Evolutionary conservation across 306 rosid genomes (phyloP), one percentile per base, ranked within the genome.

Genomic region (Trifolium subterraneum): DNA sequence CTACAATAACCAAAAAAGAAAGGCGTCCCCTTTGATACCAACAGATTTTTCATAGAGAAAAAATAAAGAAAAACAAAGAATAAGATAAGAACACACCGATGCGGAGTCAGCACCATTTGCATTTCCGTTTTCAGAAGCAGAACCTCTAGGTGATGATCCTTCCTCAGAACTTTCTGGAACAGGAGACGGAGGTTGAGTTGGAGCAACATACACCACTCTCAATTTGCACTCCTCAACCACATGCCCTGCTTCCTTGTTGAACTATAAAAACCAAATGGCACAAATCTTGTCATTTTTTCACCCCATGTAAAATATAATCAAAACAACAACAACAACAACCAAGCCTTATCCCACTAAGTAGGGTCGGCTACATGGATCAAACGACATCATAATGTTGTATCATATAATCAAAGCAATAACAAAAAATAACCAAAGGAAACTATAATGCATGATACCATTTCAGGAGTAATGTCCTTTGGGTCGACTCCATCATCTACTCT

Each of bases 101-200:
- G 78, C 7, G 19, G 92, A 86, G 29, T 86, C 96, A 63, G 87
- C 42, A 76, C 79, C 86, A 73, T 63, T 83, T 33, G 47, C 54
- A 77, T 84, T 86, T 82, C 91, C 94, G 70, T 93, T 93, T 70
- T 90, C 97, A 1, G 93, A 79, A 71, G 87, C 23, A 50, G 90
- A 90, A 78, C 80, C 96, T 82, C 92, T 85, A 2, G 98, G 98
- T 1, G 98, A 93, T 42, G 96, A 93, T 31, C 86, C 97, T 82
- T 93, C 98, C 79, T 90, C 98, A 20, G 96, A 93, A 71, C 89
- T 93, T 89, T 93, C 98, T 18, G 80, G 84, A n/a, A 90, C 97
- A 0, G 98, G 98, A 77, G 98, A 93, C 20, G 92, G 93, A 50
- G 97, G 93, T 47, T 86, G 96, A 60, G 93, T 88, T 33, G 97